Evolutionary conservation across 2,329 filamentous ascomycete genomes (phyloP).

Genomic region (Aaosphaeria pasadenensis): DNA sequence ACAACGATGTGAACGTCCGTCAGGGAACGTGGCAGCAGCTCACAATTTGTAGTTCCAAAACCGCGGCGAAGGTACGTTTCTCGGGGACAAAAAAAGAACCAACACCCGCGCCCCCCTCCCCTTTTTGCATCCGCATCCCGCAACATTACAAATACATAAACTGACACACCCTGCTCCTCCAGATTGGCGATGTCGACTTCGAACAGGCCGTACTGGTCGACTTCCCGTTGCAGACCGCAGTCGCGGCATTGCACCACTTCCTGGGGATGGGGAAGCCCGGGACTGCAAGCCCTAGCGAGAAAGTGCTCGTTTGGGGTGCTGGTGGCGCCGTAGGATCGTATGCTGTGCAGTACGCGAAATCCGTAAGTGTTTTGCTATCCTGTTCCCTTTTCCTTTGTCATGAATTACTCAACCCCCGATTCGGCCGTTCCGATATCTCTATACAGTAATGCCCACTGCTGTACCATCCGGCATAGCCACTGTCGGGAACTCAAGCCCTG

Average conservation of each 20-base stretch:
- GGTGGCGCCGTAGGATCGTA: constrained; percentile 25
- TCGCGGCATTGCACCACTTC: constrained; percentile 23
- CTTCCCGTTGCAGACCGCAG: constrained; percentile 25
- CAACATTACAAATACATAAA: neutral
- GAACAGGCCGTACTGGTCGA: constrained; percentile 23
- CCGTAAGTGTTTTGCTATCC: constrained; percentile 8
- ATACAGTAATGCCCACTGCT: too few species aligned
- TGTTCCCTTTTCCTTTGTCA: too few species aligned
- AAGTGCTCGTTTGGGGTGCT: constrained; percentile 25
- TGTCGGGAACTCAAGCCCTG: too few species aligned
- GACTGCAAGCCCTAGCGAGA: constrained; percentile 16
- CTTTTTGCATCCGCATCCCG: constrained; percentile 8
- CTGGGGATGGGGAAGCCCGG: constrained; percentile 20
- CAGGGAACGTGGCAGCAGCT: constrained; percentile 24
- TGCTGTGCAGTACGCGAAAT: constrained; percentile 23
- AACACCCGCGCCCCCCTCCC: constrained; percentile 3
- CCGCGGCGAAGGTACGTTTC: constrained; percentile 16
- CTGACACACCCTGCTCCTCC: constrained; percentile 2
- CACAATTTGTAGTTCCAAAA: constrained; percentile 13
- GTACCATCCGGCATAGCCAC: too few species aligned
- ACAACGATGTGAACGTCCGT: constrained; percentile 12
- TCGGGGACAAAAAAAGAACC: neutral
- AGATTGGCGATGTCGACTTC: constrained; percentile 23
- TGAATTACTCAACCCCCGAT: too few species aligned
- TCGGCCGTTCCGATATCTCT: too few species aligned